Conservation (phyloP, 2,329 filamentous ascomycete genomes). For the Thelonectria blattea region DNA sequence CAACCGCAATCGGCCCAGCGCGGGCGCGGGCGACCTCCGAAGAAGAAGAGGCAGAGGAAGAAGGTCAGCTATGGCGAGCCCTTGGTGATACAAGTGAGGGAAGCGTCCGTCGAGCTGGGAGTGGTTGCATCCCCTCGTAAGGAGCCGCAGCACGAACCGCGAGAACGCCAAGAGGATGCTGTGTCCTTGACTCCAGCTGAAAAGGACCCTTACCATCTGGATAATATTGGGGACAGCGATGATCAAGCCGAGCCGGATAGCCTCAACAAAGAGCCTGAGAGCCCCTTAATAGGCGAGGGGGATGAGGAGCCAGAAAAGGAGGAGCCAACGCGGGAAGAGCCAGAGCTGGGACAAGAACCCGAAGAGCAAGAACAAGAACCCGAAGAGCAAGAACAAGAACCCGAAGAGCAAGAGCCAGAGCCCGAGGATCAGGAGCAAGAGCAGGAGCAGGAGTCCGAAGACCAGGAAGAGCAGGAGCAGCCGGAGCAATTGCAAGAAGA, state of each 20-base stretch:
- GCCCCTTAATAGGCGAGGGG: no score
- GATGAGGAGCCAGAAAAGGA: no score
- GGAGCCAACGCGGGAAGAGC: no score
- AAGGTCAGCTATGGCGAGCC: constrained; percentile 18
- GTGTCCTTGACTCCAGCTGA: neutral
- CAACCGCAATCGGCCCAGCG: neutral
- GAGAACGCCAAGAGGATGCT: neutral
- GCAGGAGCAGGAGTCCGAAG: neutral
- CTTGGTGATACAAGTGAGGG: constrained; percentile 3
- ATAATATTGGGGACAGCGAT: neutral
- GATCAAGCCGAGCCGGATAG: constrained; percentile 7
- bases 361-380: no score
- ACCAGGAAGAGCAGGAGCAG: neutral
- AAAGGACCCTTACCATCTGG: neutral
- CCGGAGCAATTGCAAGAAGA: neutral
- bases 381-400: no score
- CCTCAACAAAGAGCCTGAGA: neutral
- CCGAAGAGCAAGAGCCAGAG: no score
- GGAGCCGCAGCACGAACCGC: neutral
- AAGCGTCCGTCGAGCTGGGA: constrained; percentile 24
- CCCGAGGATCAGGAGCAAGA: no score
- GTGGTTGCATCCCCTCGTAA: neutral
- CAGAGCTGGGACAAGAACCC: no score
- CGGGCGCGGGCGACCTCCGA: neutral
- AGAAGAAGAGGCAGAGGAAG: constrained; percentile 17